phyloP scores from a whole-genome alignment of 352 stramenopile species.

The Pythium apleroticum region DNA sequence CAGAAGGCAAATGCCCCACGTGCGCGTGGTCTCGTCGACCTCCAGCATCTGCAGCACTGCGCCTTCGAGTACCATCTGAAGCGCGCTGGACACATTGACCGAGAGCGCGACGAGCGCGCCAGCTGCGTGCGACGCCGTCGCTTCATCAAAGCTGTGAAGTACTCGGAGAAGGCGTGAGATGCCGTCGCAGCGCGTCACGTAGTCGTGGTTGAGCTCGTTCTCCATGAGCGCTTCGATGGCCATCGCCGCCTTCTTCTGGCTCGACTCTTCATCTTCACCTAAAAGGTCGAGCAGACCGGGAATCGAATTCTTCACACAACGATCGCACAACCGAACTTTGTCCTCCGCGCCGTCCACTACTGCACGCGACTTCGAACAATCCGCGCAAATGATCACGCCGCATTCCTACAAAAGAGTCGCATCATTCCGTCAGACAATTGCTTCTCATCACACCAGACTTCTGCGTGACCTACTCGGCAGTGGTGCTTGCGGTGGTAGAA shows the following conservation, averaged over 20 bases:
- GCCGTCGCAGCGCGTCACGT: conserved; percentile 72
- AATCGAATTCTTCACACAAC: conserved; percentile 80
- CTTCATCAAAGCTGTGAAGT: conserved; percentile 66
- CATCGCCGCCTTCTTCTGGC: conserved; percentile 69
- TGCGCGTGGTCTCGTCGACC: conserved; percentile 71
- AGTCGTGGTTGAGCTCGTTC: conserved; percentile 83
- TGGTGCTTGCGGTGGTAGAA: conserved; percentile 85
- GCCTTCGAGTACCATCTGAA: conserved; percentile 88
- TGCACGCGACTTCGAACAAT: conserved; percentile 84
- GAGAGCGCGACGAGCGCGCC: conserved; percentile 80
- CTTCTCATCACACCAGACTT: not conserved
- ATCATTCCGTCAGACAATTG: not conserved
- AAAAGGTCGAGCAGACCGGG: conserved; percentile 68
- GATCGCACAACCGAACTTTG: conserved; percentile 81
- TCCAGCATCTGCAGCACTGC: conserved; percentile 89
- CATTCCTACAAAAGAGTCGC: conserved; percentile 53
- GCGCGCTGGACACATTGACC: conserved; percentile 66
- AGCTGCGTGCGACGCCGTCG: conserved; percentile 70
- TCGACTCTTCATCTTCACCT: conserved; percentile 42
- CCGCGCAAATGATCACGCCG: conserved; percentile 83
- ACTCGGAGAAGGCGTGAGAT: conserved; percentile 69
- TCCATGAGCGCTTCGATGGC: conserved; percentile 85
- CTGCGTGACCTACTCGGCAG: conserved; percentile 55
- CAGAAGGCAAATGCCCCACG: conserved; percentile 80
- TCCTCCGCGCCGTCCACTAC: conserved; percentile 79